phyloP scores from a whole-genome alignment of 1,284 basidiomycete genomes.

The Dichomitus squalens region DNA sequence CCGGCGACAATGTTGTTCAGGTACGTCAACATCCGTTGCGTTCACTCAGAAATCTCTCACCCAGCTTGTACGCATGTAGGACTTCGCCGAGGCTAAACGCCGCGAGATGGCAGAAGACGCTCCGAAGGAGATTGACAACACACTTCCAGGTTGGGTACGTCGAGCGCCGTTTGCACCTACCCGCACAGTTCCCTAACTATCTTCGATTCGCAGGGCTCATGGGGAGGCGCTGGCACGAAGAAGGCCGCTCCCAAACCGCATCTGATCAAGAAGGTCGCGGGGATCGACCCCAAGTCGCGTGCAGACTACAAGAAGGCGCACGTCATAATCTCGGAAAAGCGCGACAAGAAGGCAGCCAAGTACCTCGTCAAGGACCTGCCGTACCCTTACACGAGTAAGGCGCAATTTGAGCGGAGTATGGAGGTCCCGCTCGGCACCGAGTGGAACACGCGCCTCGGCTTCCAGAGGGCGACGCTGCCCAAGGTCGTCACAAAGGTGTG shows the following conservation, averaged over 20 bases:
- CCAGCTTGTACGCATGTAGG: conserved; percentile 44
- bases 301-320: conserved; percentile 85
- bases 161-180: background rate
- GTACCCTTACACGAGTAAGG: conserved; percentile 86
- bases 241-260: conserved; percentile 59
- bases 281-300: conserved; percentile 76
- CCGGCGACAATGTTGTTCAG: conserved; percentile 92
- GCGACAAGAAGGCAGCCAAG: conserved; percentile 91
- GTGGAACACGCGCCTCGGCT: conserved; percentile 91
- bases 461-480: conserved; percentile 85
- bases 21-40: conserved; percentile 42
- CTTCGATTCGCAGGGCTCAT: conserved; percentile 66
- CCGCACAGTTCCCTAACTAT: background rate
- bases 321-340: conserved; percentile 93
- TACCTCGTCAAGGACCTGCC: conserved; percentile 91
- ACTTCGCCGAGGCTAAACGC: conserved; percentile 85
- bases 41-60: background rate
- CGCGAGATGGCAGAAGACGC: conserved; percentile 83
- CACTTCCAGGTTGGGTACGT: conserved; percentile 93
- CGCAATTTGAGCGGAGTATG: conserved; percentile 88
- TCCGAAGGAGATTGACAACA: conserved; percentile 83
- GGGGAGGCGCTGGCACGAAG: conserved; percentile 83
- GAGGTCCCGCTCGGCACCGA: conserved; percentile 83
- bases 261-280: conserved; percentile 80
- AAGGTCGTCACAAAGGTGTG: conserved; percentile 84